phyloP scores from a whole-genome alignment of 2,329 filamentous ascomycete species.

The Periconia sp. region DNA sequence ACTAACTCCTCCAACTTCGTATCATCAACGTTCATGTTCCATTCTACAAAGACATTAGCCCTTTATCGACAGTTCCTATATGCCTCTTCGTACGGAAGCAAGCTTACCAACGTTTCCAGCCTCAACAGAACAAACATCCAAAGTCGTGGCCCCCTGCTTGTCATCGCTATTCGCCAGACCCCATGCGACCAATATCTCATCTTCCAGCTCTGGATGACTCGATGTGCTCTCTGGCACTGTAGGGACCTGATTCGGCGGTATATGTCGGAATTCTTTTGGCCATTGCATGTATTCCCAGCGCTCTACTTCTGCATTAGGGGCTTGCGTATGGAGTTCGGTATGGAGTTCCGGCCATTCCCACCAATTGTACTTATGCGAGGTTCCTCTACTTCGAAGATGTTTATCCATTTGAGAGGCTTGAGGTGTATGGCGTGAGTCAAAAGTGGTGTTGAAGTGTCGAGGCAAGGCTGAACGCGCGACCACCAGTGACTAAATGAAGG shows the following conservation, averaged over 20 bases:
- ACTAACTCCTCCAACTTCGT: conserved; percentile 6
- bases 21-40: neutral
- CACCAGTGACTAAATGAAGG: no score
- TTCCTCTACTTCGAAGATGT: neutral
- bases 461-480: no score
- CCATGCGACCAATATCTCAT: conserved; percentile 10
- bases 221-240: neutral
- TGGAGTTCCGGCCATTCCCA: neutral
- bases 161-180: conserved; percentile 6
- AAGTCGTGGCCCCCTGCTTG: neutral
- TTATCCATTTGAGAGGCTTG: neutral
- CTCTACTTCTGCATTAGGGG: no score
- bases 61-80: no score
- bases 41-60: neutral
- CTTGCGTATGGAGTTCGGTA: neutral
- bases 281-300: neutral
- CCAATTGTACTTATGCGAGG: neutral
- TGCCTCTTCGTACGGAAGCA: neutral
- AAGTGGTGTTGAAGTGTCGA: no score
- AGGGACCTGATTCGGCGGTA: neutral
- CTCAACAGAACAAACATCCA: conserved; percentile 2
- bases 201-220: conserved; percentile 11
- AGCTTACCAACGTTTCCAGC: neutral
- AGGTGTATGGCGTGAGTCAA: neutral
- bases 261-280: neutral